Evolutionary conservation across 305 asterid species (phyloP).

Genomic region (Fraxinus latifolia): DNA sequence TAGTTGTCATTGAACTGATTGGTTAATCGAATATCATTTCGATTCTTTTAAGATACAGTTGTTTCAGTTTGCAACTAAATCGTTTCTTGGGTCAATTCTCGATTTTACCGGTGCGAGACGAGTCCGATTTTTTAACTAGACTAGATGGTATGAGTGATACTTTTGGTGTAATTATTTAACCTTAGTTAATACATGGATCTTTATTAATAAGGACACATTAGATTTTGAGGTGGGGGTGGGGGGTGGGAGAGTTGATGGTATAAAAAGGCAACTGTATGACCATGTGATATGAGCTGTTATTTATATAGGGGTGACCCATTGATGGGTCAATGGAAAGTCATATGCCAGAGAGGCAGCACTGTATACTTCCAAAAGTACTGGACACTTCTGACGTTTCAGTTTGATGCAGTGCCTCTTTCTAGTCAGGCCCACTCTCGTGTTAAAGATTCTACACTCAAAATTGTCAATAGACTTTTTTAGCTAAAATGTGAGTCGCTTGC

Average conservation of each 20-base stretch:
- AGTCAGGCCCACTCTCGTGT: not conserved
- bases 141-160: not conserved
- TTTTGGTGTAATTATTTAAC: not conserved
- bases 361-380: conserved; percentile 15
- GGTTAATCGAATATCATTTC: not conserved
- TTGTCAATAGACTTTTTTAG: no score
- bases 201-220: not conserved
- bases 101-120: not conserved
- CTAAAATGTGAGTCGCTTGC: not conserved
- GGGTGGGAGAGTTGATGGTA: not conserved
- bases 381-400: conserved; percentile 34
- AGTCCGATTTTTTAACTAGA: not conserved
- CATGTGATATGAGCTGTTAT: conserved; percentile 77
- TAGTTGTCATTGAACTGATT: not conserved
- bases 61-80: not conserved
- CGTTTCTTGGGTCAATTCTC: not conserved
- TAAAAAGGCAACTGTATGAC: conserved; percentile 20
- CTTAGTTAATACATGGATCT: not conserved
- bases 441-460: not conserved
- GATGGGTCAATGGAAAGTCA: conserved; percentile 57
- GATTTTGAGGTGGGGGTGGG: not conserved
- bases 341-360: conserved; percentile 57
- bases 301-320: conserved; percentile 37
- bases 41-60: not conserved
- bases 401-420: conserved; percentile 21